Conservation (phyloP, 345 rosid species). For the Citrus cavaleriei region DNA sequence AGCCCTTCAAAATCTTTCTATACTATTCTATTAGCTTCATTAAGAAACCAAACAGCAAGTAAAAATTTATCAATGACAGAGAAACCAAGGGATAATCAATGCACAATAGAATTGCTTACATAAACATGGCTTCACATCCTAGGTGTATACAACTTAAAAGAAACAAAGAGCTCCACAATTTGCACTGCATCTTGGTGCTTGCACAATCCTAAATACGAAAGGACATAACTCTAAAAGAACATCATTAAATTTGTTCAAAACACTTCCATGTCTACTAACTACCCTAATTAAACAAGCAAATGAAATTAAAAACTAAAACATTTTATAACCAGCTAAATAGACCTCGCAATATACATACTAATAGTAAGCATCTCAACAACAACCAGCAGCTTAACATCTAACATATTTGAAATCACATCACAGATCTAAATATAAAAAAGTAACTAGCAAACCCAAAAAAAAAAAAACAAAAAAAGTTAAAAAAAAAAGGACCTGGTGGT, state of each 20-base stretch:
- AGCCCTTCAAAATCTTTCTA: neutral
- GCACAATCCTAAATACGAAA: neutral
- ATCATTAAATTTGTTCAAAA: neutral
- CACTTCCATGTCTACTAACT: neutral
- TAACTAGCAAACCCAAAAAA: too few species aligned
- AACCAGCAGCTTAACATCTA: too few species aligned
- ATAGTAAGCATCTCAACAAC: too few species aligned
- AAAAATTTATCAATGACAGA: too few species aligned
- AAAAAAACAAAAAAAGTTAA: neutral
- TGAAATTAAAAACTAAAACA: neutral
- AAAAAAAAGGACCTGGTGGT: constrained; percentile 31
- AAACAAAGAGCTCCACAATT: neutral
- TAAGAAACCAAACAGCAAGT: neutral
- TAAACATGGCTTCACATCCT: neutral
- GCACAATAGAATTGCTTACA: neutral
- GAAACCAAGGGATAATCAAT: neutral
- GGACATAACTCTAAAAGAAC: neutral
- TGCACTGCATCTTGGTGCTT: neutral
- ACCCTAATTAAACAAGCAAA: neutral
- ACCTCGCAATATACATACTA: too few species aligned
- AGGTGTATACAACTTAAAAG: neutral
- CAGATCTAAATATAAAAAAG: neutral
- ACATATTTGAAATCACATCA: neutral
- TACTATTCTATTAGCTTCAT: neutral
- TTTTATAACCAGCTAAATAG: neutral